Conservation (phyloP, 2,329 filamentous ascomycete species). For the Pseudogymnoascus sp. region DNA sequence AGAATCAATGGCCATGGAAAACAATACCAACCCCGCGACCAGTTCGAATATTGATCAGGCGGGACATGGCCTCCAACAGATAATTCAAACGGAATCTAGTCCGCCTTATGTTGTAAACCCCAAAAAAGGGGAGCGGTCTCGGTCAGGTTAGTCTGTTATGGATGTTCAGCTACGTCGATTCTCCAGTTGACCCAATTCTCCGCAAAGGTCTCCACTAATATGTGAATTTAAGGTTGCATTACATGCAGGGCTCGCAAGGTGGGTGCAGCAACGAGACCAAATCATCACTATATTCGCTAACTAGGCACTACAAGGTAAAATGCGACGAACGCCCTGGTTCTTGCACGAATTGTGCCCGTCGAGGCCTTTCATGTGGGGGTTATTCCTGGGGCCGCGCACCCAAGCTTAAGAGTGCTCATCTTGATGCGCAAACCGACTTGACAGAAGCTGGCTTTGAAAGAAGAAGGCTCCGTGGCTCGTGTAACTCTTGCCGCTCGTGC, state of each 20-base stretch:
- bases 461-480: constrained; percentile 17
- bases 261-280: background rate
- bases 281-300: background rate
- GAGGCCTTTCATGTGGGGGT: background rate
- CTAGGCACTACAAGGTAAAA: background rate
- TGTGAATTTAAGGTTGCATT: constrained; percentile 1
- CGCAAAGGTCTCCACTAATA: background rate
- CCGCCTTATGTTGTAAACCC: background rate
- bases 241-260: constrained; percentile 10
- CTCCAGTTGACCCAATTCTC: background rate
- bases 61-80: background rate
- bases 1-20: background rate
- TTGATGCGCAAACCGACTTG: constrained; percentile 1
- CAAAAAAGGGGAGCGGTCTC: background rate
- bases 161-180: background rate
- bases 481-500: constrained; percentile 16
- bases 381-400: background rate
- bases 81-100: background rate
- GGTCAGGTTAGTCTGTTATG: background rate
- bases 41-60: background rate
- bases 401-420: background rate
- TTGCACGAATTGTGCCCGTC: constrained; percentile 8
- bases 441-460: constrained; percentile 19
- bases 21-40: background rate
- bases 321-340: constrained; percentile 8